Percentiles rank a stretch among this genome's conserved stretches.
These are phyloP conservation scores for Solanum acaule DNA, from an alignment of 257 asterid species.

Conservation along the genomic window DNA sequence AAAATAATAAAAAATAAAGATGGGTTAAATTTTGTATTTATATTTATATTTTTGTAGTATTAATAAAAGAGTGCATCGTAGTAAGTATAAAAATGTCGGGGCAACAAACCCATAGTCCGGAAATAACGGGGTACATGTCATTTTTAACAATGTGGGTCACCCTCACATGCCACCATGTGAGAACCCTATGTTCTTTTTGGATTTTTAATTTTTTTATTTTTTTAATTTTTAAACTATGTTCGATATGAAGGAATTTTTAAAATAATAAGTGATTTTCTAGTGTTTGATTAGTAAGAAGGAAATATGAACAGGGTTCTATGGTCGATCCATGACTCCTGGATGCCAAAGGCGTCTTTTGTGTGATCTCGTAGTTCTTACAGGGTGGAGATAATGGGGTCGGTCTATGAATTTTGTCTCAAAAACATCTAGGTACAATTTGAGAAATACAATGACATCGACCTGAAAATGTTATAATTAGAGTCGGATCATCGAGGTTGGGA, in stretches of 20 bases:
- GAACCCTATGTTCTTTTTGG: neutral
- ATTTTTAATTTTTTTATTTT: too few species aligned
- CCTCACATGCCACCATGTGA: slow-evolving; percentile 79
- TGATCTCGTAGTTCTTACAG: too few species aligned
- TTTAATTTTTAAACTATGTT: neutral
- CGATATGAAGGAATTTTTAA: neutral
- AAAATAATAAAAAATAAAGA: too few species aligned
- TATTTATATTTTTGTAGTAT: too few species aligned
- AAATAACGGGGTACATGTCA: slow-evolving; percentile 54
- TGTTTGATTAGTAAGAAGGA: neutral
- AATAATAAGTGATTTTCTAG: too few species aligned
- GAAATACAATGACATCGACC: neutral
- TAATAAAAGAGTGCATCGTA: neutral
- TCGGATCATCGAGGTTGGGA: neutral
- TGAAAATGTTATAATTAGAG: neutral
- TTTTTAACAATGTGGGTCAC: slow-evolving; percentile 53
- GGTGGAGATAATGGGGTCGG: too few species aligned
- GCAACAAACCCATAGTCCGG: slow-evolving; percentile 33
- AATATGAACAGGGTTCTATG: too few species aligned
- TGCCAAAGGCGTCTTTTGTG: too few species aligned
- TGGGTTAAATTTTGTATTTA: too few species aligned
- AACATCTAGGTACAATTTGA: neutral
- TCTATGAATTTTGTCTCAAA: too few species aligned
- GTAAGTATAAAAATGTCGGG: slow-evolving; percentile 13
- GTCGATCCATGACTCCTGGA: too few species aligned